Conservation (phyloP, 306 rosid genomes). For the Hylodesmum podocarpum region DNA sequence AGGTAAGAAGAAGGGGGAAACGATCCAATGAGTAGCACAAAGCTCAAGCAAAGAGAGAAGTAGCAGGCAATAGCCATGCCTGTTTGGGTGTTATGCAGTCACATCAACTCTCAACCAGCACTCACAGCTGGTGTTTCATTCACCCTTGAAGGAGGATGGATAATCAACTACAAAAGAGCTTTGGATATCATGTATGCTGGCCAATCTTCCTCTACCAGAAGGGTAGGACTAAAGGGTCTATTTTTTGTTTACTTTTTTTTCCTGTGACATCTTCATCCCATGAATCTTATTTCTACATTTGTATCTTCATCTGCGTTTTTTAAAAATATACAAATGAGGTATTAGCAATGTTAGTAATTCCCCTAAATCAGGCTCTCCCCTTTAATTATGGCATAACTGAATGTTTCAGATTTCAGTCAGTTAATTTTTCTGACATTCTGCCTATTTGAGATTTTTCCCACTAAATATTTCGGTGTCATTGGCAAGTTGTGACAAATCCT, state of each 20-base stretch:
- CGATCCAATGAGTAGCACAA: background rate
- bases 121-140: background rate
- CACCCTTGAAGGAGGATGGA: background rate
- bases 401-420: background rate
- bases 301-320: background rate
- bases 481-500: background rate
- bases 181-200: background rate
- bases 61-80: background rate
- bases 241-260: background rate
- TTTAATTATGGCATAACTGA: background rate
- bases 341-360: background rate
- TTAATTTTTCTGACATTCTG: background rate
- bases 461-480: background rate
- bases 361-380: background rate
- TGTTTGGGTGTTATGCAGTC: background rate
- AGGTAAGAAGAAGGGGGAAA: background rate
- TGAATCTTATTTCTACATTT: background rate
- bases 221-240: background rate
- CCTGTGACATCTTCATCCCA: background rate
- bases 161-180: background rate
- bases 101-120: background rate
- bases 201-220: background rate
- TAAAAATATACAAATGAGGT: background rate
- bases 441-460: conserved; percentile 8
- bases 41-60: background rate